Evolutionary conservation across 768 basidiomycete species (phyloP), one percentile per base, ranked within the genome.

Genomic region (Agaricus sinodeliciosus): DNA sequence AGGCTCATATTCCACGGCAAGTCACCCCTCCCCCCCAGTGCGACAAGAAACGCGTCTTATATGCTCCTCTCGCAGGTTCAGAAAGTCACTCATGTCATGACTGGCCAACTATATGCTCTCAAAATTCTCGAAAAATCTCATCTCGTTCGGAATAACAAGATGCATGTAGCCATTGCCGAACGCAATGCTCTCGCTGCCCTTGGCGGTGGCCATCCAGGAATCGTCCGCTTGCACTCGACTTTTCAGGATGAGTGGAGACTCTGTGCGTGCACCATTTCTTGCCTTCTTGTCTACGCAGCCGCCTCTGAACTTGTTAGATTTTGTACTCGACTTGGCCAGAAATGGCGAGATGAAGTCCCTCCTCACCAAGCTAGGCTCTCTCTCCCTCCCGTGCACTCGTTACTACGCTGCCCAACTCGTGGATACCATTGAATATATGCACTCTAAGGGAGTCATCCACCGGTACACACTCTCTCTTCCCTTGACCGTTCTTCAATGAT

Each of bases 351-450:
- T 91, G 65, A 86, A 90, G 60, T 74, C 80, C 0, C 73, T 85
- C 28, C 81, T 90, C 58, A 78, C 79, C 3, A 78, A 77, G 46
- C 71, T 91, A 55, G 96, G 96, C n/a, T 97, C 96, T 0, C 72
- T 99, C 39, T 90, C 90, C 19, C 65, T 86, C 5, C 60, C 70
- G 4, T 94, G 90, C 49, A 78, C 88, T 0, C 78, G 84, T 39
- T 88, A 90, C 66, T 98, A 97, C 64, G 75, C 87, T 1, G 94
- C 95, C 0, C 93, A 96, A 61, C 77, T 98, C 39, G 77, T 94
- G 37, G 91, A 94, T 59, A 87, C 94, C 0, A 71, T 97, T 54
- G 82, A 82, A 43, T 95, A 86, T 68, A 95, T 99, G 79, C 96
- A 98, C 65, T 74, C 77, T 48, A 87, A 86, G 59, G 89, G 89